Conservation (phyloP, 495 filamentous ascomycete genomes). For the Copromyces sp. region DNA sequence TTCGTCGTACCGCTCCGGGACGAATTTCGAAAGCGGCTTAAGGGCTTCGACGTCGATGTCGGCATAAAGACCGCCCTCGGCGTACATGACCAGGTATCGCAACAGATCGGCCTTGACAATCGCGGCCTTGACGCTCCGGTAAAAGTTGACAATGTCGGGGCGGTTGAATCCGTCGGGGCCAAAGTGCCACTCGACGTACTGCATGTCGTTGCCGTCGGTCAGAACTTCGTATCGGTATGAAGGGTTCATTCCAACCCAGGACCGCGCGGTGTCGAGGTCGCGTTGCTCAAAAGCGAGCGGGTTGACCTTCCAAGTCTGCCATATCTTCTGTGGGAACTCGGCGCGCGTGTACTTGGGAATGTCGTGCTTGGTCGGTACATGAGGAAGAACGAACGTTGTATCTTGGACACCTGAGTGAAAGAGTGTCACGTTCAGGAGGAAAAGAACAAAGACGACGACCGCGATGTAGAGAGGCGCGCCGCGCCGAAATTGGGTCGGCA, state of each 20-base stretch:
- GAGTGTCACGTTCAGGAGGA: constrained; percentile 34
- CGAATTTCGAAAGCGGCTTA: constrained; percentile 37
- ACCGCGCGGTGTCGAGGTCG: constrained; percentile 40
- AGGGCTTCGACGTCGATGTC: constrained; percentile 50
- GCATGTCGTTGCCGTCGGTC: constrained; percentile 49
- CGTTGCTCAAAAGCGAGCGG: constrained; percentile 46
- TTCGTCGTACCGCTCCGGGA: constrained; percentile 38
- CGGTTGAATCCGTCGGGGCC: constrained; percentile 48
- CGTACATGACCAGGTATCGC: constrained; percentile 47
- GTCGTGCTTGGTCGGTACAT: background rate
- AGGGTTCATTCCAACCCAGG: constrained; percentile 51
- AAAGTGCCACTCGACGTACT: constrained; percentile 50
- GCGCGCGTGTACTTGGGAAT: constrained; percentile 8
- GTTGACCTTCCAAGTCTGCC: constrained; percentile 60
- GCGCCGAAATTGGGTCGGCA: constrained; percentile 28
- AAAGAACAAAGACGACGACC: constrained; percentile 26
- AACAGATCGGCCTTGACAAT: constrained; percentile 55
- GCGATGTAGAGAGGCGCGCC: constrained; percentile 24
- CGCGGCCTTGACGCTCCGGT: constrained; percentile 42
- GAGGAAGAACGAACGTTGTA: constrained; percentile 2
- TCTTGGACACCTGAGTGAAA: constrained; percentile 18
- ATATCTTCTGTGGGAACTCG: constrained; percentile 38
- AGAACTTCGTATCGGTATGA: constrained; percentile 52
- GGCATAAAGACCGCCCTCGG: constrained; percentile 48
- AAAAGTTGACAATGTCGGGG: constrained; percentile 49